These are phyloP conservation scores for Candida easanensis DNA, from an alignment of 805 yeast species.

Conservation along the genomic window DNA sequence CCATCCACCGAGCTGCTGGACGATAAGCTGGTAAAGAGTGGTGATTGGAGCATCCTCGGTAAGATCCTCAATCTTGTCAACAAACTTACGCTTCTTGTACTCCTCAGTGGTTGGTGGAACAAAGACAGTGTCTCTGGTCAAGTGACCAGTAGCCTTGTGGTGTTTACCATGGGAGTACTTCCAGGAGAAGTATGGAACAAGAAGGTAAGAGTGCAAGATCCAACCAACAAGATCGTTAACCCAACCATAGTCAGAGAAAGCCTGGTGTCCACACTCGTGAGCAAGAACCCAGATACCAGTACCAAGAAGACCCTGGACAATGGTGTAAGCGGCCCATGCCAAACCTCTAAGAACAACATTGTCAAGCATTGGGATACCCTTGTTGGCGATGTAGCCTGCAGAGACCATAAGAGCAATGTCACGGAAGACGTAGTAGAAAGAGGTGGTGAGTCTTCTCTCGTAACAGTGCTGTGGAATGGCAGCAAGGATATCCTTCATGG, in stretches of 20 bases:
- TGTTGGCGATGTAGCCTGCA: conserved; percentile 42
- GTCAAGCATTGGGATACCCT: conserved; percentile 40
- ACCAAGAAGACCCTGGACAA: conserved; percentile 45
- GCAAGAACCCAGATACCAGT: conserved; percentile 63
- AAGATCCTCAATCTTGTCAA: conserved; percentile 23
- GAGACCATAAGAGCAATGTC: conserved; percentile 45
- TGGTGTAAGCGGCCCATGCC: conserved; percentile 40
- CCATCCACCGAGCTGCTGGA: conserved; percentile 59
- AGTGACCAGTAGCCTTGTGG: conserved; percentile 62
- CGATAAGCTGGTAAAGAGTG: conserved; percentile 39
- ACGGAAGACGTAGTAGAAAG: conserved; percentile 50
- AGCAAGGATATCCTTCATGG: conserved; percentile 53
- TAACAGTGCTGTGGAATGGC: conserved; percentile 63
- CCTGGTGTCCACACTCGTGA: conserved; percentile 65
- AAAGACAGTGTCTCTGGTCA: conserved; percentile 59
- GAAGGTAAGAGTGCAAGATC: conserved; percentile 54
- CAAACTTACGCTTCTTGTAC: conserved; percentile 32
- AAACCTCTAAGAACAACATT: conserved; percentile 35
- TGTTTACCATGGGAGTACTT: conserved; percentile 58
- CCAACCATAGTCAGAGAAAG: conserved; percentile 51
- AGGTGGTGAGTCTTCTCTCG: conserved; percentile 47
- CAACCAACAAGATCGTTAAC: conserved; percentile 59
- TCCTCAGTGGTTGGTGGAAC: conserved; percentile 52
- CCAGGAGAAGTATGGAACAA: conserved; percentile 65
- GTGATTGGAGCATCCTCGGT: conserved; percentile 55